Evolutionary conservation across 2,329 filamentous ascomycete genomes (phyloP).

Genomic region (Lecanicillium sp.): DNA sequence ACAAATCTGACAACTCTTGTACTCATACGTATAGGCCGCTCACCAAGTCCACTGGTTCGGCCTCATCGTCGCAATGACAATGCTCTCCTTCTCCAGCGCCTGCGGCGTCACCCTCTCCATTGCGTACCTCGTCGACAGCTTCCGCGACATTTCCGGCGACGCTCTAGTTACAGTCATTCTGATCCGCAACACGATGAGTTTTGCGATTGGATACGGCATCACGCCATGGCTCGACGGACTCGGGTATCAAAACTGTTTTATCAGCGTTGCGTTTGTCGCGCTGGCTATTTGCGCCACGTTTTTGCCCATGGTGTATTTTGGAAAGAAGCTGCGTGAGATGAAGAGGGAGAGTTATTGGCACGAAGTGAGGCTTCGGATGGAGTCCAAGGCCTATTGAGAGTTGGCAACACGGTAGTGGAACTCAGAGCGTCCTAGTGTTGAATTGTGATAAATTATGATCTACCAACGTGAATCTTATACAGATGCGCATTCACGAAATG

Average conservation of each 20-base stretch:
- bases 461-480: too few species aligned
- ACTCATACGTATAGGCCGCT: constrained; percentile 14
- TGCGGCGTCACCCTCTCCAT: constrained; percentile 28
- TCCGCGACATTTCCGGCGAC: constrained; percentile 30
- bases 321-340: constrained; percentile 20
- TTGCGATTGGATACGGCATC: constrained; percentile 29
- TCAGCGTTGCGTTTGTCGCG: constrained; percentile 31
- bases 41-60: constrained; percentile 33
- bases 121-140: constrained; percentile 32
- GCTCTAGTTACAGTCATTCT: constrained; percentile 30
- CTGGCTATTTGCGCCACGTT: constrained; percentile 30
- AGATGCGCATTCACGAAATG: too few species aligned
- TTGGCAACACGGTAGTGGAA: too few species aligned
- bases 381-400: constrained; percentile 6
- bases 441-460: too few species aligned
- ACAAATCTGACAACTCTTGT: not conserved
- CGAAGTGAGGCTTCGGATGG: constrained; percentile 9
- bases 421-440: too few species aligned
- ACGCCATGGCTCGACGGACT: constrained; percentile 34
- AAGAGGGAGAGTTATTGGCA: constrained; percentile 14
- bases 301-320: constrained; percentile 39
- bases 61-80: constrained; percentile 30
- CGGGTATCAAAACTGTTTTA: constrained; percentile 33
- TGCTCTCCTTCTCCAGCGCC: constrained; percentile 23
- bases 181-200: constrained; percentile 28